Base-by-base conservation (phyloP, 169 alveolate genomes). In the Ichthyophthirius multifiliis region DNA sequence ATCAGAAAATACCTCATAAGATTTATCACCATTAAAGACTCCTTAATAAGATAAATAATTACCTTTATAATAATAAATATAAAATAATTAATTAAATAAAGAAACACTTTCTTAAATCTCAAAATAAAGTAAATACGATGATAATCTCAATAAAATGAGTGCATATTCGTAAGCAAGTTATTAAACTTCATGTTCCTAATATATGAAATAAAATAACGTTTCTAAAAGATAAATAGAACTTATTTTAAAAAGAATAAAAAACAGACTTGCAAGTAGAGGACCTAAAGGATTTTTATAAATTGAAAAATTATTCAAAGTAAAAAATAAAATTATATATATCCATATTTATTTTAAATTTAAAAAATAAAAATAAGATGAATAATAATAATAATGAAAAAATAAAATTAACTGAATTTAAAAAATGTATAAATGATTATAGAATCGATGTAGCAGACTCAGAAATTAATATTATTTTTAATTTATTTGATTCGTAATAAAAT, bases 271-370 rank as follows among this genome's bases (percentile, higher is more conserved):
- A 13, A 43, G 83, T n/a, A 82, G 93, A 75, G 95, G 95, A 12
- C 90, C 88, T 6, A 85, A 92, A 87, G 95, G 95, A 16, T 75
- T 90, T 35, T 75, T 90, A 30, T 88, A 89, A 5, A 39, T 88
- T 35, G 65, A 67, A n/a, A 84, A 77, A 47, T 71, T 84, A 71
- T 85, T 88, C 37, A 84, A 81, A 43, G 41, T 75, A 0, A n/a
- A n/a, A n/a, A n/a, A n/a, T n/a, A n/a, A n/a, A n/a, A n/a, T n/a
- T n/a, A n/a, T n/a, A n/a, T n/a, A n/a, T n/a, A n/a, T n/a, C n/a
- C n/a, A n/a, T n/a, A n/a, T n/a, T n/a, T n/a, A n/a, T n/a, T n/a
- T n/a, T n/a, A n/a, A n/a, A n/a, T n/a, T n/a, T n/a, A n/a, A n/a
- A n/a, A n/a, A n/a, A n/a, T n/a, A n/a, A n/a, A n/a, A n/a, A n/a